Evolutionary conservation across 2,329 filamentous ascomycete species (phyloP), one percentile per base, ranked within the genome.

Genomic region (Hawksworthiomyces lignivorus): DNA sequence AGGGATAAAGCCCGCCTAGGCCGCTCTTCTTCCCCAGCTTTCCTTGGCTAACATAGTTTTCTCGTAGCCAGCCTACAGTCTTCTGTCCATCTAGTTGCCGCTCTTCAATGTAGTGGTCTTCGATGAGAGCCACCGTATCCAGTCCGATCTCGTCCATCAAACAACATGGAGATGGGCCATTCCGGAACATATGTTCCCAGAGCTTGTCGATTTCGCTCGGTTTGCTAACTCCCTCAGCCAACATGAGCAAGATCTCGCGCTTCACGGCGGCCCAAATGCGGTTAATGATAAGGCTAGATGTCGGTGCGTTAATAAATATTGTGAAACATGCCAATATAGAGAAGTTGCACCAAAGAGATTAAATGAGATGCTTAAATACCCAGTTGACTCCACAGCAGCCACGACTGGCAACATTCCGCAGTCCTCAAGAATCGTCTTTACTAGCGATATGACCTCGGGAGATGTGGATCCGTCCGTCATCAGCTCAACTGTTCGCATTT

Each of bases 201-300:
- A 75, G 51, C 1, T 49, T 49, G 44, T 77, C 73, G 20, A 76
- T 65, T 37, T 73, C 65, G n/a, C 63, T 56, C 0, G 73, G 69
- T 1, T 57, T 59, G 0, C 64, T 62, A 1, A 76, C 69, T 0
- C 62, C 72, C 37, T 76, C 72, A 0, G 66, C 59, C 3, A 77
- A 47, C 9, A 76, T 70, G 0, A 54, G 63, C 39, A 77, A 46
- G 1, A 57, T 54, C 48, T 77, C 73, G 3, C 73, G 61, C 53
- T 77, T 76, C 14, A 77, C 61, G 0, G 73, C 73, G 0, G 73
- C 73, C 72, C 73, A 77, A 0, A 77, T 53, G 0, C 73, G 66
- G 41, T 77, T 76, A 50, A 74, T 72, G 27, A 77, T 68, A 47
- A 76, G 69, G 0, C 73, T 68, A 0, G 0, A 49, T 41, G 9